Conservation (phyloP, 2,329 filamentous ascomycete genomes). For the Incumbomyces lentus region DNA sequence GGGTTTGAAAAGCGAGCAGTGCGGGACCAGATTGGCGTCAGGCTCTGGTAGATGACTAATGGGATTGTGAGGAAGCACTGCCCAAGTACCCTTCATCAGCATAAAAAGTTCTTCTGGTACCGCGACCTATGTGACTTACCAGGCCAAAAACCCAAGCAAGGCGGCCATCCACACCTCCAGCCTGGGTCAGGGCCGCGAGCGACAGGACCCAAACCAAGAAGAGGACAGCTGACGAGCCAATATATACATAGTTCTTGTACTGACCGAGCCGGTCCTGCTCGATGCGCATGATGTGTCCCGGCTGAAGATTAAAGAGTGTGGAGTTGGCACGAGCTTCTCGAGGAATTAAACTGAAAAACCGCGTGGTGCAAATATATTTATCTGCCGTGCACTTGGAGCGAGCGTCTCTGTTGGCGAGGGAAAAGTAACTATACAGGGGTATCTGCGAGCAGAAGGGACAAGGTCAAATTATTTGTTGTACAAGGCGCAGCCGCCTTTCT, state of each 20-base stretch:
- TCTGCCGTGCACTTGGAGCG: too few species aligned
- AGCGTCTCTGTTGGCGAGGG: too few species aligned
- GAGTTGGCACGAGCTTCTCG: too few species aligned
- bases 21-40: constrained; percentile 51
- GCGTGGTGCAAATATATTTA: too few species aligned
- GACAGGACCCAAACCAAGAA: constrained; percentile 49
- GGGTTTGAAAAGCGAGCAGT: constrained; percentile 49
- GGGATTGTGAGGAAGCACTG: constrained; percentile 52
- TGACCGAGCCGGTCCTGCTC: constrained; percentile 34
- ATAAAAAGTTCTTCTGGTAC: too few species aligned
- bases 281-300: constrained; percentile 13
- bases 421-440: too few species aligned
- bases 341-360: too few species aligned
- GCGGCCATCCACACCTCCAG: constrained; percentile 43
- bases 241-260: constrained; percentile 47
- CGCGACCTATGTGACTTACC: constrained; percentile 5
- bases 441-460: too few species aligned
- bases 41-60: constrained; percentile 48
- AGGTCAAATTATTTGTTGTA: too few species aligned
- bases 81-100: background rate
- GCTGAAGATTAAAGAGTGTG: too few species aligned
- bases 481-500: too few species aligned
- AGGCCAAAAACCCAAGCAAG: constrained; percentile 46
- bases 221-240: constrained; percentile 44
- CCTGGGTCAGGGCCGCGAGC: constrained; percentile 48